These are phyloP conservation scores for Fusarium agapanthi DNA, from an alignment of 2,329 filamentous ascomycete genomes.

Conservation along the genomic window DNA sequence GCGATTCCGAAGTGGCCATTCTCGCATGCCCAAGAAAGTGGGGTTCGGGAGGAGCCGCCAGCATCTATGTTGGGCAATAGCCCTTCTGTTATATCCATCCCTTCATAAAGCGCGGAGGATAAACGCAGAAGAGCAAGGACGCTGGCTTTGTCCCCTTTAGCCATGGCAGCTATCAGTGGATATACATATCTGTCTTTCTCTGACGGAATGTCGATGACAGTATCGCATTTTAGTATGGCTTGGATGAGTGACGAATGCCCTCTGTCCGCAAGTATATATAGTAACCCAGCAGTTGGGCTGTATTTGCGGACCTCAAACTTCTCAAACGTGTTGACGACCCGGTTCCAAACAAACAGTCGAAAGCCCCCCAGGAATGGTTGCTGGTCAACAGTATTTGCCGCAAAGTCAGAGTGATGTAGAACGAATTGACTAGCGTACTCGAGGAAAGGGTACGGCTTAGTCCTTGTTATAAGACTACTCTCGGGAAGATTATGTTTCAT, in stretches of 20 bases:
- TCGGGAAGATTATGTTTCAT: too few relatives aligned
- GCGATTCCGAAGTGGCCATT: accelerated
- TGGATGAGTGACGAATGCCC: neutral
- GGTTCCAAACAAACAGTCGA: neutral
- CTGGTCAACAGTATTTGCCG: neutral
- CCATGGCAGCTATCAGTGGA: conserved; percentile 26
- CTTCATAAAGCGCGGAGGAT: accelerated
- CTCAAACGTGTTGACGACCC: neutral
- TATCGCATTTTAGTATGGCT: accelerated
- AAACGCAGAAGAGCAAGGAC: neutral
- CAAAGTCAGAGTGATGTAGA: conserved; percentile 15
- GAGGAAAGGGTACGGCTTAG: accelerated
- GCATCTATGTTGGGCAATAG: accelerated
- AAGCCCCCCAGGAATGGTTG: neutral
- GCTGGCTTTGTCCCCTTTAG: neutral
- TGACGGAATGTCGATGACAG: accelerated
- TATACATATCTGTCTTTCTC: neutral
- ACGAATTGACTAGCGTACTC: neutral
- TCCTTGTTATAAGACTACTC: too few relatives aligned
- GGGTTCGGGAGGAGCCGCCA: accelerated
- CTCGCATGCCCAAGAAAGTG: neutral
- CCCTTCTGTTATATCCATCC: neutral
- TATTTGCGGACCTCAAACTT: accelerated
- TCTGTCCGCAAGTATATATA: conserved; percentile 27
- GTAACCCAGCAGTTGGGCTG: accelerated